Percentiles rank a stretch among this genome's conserved stretches.
Conservation (phyloP, 371 early-diverging fungal species). For the Cokeromyces recurvatus region DNA sequence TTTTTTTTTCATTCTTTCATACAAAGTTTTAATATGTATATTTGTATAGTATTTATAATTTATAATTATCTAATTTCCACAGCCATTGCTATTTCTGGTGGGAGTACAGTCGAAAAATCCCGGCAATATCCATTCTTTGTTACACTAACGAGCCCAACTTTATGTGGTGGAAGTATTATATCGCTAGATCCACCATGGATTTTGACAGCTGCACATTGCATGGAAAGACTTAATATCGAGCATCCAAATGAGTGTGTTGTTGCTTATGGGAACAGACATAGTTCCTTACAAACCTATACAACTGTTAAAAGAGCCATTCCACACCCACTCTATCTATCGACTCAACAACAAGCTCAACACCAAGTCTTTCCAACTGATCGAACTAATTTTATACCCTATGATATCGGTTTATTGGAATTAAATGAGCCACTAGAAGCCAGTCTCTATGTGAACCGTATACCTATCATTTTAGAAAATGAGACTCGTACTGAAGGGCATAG, state of each 20-base stretch:
- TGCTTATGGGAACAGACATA: slow-evolving; percentile 8
- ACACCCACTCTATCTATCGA: slow-evolving; percentile 10
- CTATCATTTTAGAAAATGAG: background rate
- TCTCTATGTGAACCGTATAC: slow-evolving; percentile 2
- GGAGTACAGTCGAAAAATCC: slow-evolving; percentile 12
- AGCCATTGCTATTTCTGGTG: slow-evolving; percentile 21
- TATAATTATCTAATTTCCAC: too few species aligned
- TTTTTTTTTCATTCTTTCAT: too few species aligned
- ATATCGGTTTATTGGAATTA: slow-evolving; percentile 15
- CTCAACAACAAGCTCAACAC: background rate
- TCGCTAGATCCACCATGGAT: slow-evolving; percentile 36
- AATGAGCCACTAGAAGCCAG: background rate
- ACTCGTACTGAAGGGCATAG: background rate
- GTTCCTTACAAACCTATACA: background rate
- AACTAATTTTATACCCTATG: slow-evolving; percentile 9
- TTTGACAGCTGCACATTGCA: slow-evolving; percentile 34
- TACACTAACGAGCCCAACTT: slow-evolving; percentile 14
- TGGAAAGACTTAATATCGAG: background rate
- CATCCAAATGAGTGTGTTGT: background rate
- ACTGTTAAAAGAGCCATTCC: background rate
- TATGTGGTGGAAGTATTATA: slow-evolving; percentile 33
- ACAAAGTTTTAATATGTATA: too few species aligned
- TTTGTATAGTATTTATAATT: too few species aligned
- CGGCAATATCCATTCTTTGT: slow-evolving; percentile 25
- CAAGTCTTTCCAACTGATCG: slow-evolving; percentile 1